A percentile compares a stretch with the other conserved stretches of the same genome.
phyloP scores from a whole-genome alignment of 805 yeast genomes.

The Starmera dryadoides region DNA sequence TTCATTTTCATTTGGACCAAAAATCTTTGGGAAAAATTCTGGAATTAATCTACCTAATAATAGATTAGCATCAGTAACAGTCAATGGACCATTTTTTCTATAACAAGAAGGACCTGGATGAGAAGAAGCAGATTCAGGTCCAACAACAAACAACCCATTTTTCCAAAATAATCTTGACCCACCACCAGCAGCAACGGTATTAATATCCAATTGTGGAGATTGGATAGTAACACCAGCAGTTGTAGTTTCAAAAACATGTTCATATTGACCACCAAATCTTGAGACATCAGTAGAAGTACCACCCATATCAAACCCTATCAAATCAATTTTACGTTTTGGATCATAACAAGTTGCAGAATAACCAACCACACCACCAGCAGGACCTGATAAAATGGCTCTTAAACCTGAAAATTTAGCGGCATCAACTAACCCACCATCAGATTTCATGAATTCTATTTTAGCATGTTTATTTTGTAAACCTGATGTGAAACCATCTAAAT shows the following conservation, averaged over 20 bases:
- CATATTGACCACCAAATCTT: slow-evolving; percentile 63
- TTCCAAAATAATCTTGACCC: slow-evolving; percentile 63
- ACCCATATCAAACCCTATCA: slow-evolving; percentile 86
- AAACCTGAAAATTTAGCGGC: slow-evolving; percentile 81
- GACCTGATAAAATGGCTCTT: slow-evolving; percentile 86
- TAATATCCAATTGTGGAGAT: slow-evolving; percentile 77
- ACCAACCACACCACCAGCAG: slow-evolving; percentile 98
- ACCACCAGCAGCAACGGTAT: slow-evolving; percentile 84
- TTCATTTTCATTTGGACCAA: slow-evolving; percentile 75
- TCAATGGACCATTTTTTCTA: slow-evolving; percentile 76
- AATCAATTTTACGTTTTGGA: slow-evolving; percentile 44
- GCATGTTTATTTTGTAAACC: slow-evolving; percentile 48
- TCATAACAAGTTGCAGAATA: slow-evolving; percentile 76
- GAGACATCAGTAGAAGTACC: slow-evolving; percentile 88
- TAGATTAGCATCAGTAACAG: slow-evolving; percentile 81
- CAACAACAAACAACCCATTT: slow-evolving; percentile 71
- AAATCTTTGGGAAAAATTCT: slow-evolving; percentile 71
- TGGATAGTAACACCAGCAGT: slow-evolving; percentile 82
- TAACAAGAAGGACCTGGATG: slow-evolving; percentile 91
- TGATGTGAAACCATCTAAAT: slow-evolving; percentile 49
- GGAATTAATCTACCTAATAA: slow-evolving; percentile 66
- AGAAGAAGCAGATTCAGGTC: slow-evolving; percentile 83
- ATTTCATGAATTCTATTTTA: slow-evolving; percentile 81
- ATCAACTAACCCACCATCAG: slow-evolving; percentile 91
- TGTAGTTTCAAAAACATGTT: slow-evolving; percentile 75